These are phyloP conservation scores for Saccharomycopsis olivae DNA, from an alignment of 805 yeast species.

Conservation along the genomic window DNA sequence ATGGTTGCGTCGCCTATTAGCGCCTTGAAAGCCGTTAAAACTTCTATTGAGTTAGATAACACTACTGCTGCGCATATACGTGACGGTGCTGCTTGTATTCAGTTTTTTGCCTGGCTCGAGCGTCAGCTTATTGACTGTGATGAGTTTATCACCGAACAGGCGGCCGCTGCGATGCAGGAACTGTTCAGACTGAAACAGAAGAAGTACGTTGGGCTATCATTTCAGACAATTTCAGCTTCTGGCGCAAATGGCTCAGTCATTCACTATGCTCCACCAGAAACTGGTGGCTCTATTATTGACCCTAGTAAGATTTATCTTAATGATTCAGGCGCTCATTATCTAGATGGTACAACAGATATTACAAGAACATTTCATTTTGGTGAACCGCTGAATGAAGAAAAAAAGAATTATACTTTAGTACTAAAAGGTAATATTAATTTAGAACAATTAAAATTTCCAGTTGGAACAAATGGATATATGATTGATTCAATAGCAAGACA, in stretches of 20 bases:
- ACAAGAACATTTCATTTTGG: constrained; percentile 76
- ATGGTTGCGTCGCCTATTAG: constrained; percentile 50
- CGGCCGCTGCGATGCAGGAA: constrained; percentile 51
- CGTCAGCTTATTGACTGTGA: constrained; percentile 34
- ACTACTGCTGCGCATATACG: constrained; percentile 67
- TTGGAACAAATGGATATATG: constrained; percentile 55
- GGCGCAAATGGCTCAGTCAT: constrained; percentile 70
- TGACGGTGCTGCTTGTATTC: constrained; percentile 70
- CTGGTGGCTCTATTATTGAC: constrained; percentile 48
- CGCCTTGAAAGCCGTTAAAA: constrained; percentile 66
- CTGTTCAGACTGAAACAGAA: constrained; percentile 43
- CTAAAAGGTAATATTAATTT: constrained; percentile 86
- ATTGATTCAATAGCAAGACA: constrained; percentile 80
- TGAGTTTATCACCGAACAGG: constrained; percentile 47
- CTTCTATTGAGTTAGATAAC: constrained; percentile 58
- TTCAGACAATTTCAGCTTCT: constrained; percentile 66
- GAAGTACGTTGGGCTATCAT: constrained; percentile 57
- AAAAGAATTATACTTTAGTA: constrained; percentile 68
- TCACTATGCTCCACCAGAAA: constrained; percentile 62
- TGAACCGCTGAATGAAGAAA: constrained; percentile 46
- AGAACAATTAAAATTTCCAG: constrained; percentile 68
- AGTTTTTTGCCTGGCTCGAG: constrained; percentile 79
- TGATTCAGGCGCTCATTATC: constrained; percentile 87
- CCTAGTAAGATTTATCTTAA: constrained; percentile 60
- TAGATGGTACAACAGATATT: constrained; percentile 94